Evolutionary conservation across 2,329 filamentous ascomycete genomes (phyloP).

Genomic region (Dactylellina leptospora): DNA sequence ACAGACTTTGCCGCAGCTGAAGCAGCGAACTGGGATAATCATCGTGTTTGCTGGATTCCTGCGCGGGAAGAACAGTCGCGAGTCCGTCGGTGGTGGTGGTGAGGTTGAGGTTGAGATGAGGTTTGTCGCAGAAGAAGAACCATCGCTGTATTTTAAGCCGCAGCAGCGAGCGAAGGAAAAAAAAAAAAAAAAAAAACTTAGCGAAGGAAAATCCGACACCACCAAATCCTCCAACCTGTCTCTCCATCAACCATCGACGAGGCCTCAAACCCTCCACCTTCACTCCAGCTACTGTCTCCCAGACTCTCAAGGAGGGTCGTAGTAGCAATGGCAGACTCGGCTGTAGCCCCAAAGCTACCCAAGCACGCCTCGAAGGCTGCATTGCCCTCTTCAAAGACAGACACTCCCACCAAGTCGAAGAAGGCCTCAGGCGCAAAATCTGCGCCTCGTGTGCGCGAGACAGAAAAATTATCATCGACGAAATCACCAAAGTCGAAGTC

Average conservation of each 20-base stretch:
- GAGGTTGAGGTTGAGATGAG: constrained; percentile 10
- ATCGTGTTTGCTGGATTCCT: constrained; percentile 64
- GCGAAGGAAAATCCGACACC: constrained; percentile 29
- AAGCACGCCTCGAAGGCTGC: constrained; percentile 29
- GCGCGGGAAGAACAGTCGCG: neutral
- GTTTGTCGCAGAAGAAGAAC: constrained; percentile 8
- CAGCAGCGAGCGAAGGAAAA: constrained; percentile 26
- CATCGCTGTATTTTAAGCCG: constrained; percentile 32
- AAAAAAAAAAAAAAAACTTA: constrained; percentile 37
- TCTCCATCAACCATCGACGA: constrained; percentile 27
- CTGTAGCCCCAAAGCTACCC: constrained; percentile 1
- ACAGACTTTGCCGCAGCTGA: constrained; percentile 95
- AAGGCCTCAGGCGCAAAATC: constrained; percentile 30
- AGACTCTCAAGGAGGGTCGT: neutral
- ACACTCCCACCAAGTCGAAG: constrained; percentile 18
- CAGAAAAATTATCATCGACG: constrained; percentile 20
- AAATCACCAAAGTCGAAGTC: constrained; percentile 38
- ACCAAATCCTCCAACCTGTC: constrained; percentile 17
- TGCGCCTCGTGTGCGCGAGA: constrained; percentile 23
- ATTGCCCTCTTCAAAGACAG: constrained; percentile 24
- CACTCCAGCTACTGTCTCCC: constrained; percentile 2
- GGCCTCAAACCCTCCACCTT: neutral
- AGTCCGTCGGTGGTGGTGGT: neutral
- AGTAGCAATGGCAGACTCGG: constrained; percentile 42
- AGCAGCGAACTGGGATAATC: constrained; percentile 99